Percentiles rank a stretch among this genome's conserved stretches.
phyloP scores from a whole-genome alignment of 371 early-diverging fungal species.

The Rhizomucor pusillus region DNA sequence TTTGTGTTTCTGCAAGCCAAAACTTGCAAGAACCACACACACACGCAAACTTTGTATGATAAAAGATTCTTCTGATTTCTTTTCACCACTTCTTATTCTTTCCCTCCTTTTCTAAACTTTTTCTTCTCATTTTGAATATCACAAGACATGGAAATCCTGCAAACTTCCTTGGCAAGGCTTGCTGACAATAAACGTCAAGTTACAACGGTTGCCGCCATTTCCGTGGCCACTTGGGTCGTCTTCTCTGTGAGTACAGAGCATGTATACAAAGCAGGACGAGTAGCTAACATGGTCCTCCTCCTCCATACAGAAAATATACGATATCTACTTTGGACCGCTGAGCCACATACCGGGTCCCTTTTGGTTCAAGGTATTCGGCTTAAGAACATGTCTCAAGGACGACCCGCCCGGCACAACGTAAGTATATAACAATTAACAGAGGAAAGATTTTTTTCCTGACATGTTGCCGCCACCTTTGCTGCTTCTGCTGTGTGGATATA shows the following conservation, averaged over 20 bases:
- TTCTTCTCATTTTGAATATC: too few species aligned
- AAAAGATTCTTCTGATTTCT: too few species aligned
- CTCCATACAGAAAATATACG: conserved; percentile 6
- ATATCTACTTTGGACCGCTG: conserved; percentile 3
- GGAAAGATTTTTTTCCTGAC: background rate
- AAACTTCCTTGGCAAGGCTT: too few species aligned
- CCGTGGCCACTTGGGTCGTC: background rate
- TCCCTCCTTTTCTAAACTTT: too few species aligned
- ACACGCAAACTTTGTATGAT: too few species aligned
- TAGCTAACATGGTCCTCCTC: background rate
- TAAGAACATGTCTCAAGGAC: background rate
- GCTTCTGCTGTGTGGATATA: too few species aligned
- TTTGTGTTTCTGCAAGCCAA: too few species aligned
- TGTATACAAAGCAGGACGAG: background rate
- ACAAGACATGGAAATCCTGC: too few species aligned
- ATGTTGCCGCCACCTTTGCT: background rate
- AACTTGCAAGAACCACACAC: too few species aligned
- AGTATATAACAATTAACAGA: background rate
- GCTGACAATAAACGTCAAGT: too few species aligned
- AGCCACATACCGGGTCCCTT: conserved; percentile 2
- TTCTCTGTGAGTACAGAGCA: background rate
- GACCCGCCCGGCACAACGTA: background rate
- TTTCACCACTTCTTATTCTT: too few species aligned
- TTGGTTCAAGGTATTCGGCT: background rate
- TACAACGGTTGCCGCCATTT: background rate